Percentiles rank a stretch among this genome's conserved stretches.
These are phyloP conservation scores for Acacia confusa DNA, from an alignment of 306 rosid genomes.

Conservation along the genomic window DNA sequence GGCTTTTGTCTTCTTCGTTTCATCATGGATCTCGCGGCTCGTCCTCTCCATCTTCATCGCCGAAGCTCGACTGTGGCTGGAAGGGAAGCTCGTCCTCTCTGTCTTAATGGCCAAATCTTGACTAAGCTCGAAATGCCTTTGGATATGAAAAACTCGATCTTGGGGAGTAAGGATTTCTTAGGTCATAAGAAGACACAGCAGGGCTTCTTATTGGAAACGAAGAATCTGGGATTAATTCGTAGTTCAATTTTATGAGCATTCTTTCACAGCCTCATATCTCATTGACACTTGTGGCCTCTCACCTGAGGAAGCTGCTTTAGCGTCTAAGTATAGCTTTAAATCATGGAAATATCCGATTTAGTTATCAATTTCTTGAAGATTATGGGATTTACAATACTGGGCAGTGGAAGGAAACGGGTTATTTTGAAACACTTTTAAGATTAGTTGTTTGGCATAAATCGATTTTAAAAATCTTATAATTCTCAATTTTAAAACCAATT, in stretches of 20 bases:
- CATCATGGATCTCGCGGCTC: too few species aligned
- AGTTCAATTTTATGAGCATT: background rate
- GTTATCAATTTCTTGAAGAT: background rate
- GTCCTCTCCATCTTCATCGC: too few species aligned
- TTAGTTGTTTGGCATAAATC: too few species aligned
- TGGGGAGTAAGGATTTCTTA: background rate
- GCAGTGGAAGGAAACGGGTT: too few species aligned
- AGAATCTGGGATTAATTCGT: background rate
- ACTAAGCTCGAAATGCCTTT: background rate
- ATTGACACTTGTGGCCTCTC: constrained; percentile 1
- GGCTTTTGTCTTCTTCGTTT: too few species aligned
- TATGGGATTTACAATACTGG: background rate
- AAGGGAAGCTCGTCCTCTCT: too few species aligned
- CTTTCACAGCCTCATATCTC: background rate
- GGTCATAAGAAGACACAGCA: background rate
- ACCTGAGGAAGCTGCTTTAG: background rate
- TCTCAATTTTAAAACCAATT: too few species aligned
- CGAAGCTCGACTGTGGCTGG: too few species aligned
- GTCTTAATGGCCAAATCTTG: too few species aligned
- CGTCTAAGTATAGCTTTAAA: background rate
- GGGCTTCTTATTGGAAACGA: background rate
- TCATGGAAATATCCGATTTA: background rate
- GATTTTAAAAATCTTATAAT: too few species aligned
- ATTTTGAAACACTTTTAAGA: too few species aligned
- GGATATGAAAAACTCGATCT: constrained; percentile 21